Conservation (phyloP, 1,284 basidiomycete species). For the Heterobasidion irregulare region DNA sequence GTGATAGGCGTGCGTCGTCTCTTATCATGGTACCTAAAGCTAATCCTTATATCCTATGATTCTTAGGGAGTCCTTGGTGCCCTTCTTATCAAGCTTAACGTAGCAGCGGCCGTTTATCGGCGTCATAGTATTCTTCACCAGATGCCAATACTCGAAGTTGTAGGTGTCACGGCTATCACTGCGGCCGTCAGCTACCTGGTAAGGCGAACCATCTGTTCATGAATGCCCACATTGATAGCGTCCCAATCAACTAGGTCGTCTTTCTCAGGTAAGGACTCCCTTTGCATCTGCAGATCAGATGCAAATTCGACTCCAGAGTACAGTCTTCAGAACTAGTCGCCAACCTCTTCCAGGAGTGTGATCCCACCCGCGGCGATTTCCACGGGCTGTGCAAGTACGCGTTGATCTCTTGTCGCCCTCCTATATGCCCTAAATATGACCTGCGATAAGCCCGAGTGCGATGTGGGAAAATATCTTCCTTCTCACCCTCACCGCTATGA, state of each 20-base stretch:
- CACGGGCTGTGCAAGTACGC: conserved; percentile 70
- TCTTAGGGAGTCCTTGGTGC: conserved; percentile 55
- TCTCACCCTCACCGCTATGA: conserved; percentile 47
- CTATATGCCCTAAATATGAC: background rate
- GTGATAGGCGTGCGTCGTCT: conserved; percentile 43
- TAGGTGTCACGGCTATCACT: conserved; percentile 53
- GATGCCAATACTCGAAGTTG: conserved; percentile 60
- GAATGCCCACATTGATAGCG: conserved; percentile 10
- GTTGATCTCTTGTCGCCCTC: background rate
- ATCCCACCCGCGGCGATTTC: conserved; percentile 53
- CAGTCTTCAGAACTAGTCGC: conserved; percentile 65
- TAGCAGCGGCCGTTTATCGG: conserved; percentile 53
- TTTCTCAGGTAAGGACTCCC: conserved; percentile 35
- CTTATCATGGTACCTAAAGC: background rate
- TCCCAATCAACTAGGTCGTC: conserved; percentile 27
- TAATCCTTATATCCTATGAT: background rate
- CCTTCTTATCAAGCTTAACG: conserved; percentile 57
- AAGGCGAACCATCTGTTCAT: background rate
- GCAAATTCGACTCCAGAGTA: conserved; percentile 34
- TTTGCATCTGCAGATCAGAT: conserved; percentile 1
- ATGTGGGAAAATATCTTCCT: conserved; percentile 61
- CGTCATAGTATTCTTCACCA: conserved; percentile 46
- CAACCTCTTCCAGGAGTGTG: conserved; percentile 69
- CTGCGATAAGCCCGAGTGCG: conserved; percentile 41
- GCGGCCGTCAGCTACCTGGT: conserved; percentile 63